Evolutionary conservation across 495 filamentous ascomycete genomes (phyloP), one percentile per base, ranked within the genome.

Genomic region (Lophiotrema nucula): DNA sequence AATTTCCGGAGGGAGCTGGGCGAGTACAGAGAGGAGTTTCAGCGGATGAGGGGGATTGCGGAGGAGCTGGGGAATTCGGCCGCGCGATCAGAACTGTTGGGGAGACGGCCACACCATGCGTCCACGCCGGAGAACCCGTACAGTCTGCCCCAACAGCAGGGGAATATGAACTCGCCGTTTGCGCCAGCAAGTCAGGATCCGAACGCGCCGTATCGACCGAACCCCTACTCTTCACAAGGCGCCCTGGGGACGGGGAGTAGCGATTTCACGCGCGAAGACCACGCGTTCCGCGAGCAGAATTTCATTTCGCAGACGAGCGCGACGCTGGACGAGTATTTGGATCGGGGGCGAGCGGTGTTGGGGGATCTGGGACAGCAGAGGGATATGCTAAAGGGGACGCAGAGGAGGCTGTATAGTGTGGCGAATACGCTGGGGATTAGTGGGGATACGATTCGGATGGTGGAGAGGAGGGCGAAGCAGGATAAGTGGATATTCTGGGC

Each of bases 401-500:
- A 97, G 76, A 82, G 85, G 67, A 82, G 83, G 69, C 77, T 99
- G 42, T 97, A 97, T 67, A 90, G 83, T 68, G 90, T 96, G 19
- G 93, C 88, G 5, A 97, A 95, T 67, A 97, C 95, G 25, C 73
- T 98, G 58, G 93, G 93, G 6, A 81, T 98, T 31, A 91, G 87
- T 70, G 91, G 92, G 25, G 95, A 97, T 70, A 98, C 93, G 4
- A 98, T 98, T 53, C 82, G 95, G 13, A 96, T 92, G 89, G 79
- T 98, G 46, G 92, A 97, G 72, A 76, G 93, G 66, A 80, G 93
- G 58, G 92, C 93, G 48, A 87, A 81, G 72, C 85, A 97, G 77
- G 93, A 98, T 66, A 97, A 96, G 74, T 97, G 92, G 92, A 95
- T 98, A 24, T 98, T 98, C 71, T 88, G 88, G 83, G 86, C 70